These are phyloP conservation scores for Narthecium ossifragum DNA, from an alignment of 106 monocot genomes.

Conservation along the genomic window DNA sequence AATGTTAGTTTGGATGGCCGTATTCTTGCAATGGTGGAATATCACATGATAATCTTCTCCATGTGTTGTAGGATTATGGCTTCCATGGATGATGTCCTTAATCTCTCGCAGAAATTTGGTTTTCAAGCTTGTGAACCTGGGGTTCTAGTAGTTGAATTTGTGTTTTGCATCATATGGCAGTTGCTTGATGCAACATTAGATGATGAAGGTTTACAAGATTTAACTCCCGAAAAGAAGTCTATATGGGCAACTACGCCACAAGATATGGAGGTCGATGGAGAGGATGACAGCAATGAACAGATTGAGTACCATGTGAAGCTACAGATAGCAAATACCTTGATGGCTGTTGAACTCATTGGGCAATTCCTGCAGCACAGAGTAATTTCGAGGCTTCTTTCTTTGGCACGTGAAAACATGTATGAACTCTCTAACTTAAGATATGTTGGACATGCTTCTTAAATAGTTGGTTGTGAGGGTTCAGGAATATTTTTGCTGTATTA, in stretches of 20 bases:
- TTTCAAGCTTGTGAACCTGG: constrained; percentile 62
- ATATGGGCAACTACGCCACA: constrained; percentile 54
- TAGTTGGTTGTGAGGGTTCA: no score
- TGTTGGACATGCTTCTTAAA: background rate
- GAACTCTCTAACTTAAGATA: constrained; percentile 19
- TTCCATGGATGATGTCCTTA: constrained; percentile 60
- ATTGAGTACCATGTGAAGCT: constrained; percentile 50
- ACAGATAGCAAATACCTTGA: constrained; percentile 31
- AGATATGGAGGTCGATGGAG: constrained; percentile 48
- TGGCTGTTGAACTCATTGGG: constrained; percentile 47
- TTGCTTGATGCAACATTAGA: constrained; percentile 80
- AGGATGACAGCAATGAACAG: constrained; percentile 28
- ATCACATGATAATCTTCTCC: background rate
- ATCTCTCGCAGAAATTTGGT: constrained; percentile 72
- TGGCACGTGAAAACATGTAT: constrained; percentile 95
- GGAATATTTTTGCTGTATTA: no score
- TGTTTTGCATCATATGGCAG: constrained; percentile 74
- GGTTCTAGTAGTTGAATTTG: constrained; percentile 54
- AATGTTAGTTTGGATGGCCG: background rate
- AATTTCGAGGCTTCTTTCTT: constrained; percentile 65
- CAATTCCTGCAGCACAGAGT: constrained; percentile 46
- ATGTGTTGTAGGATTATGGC: constrained; percentile 49
- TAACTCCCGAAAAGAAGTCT: constrained; percentile 52
- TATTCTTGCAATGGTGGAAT: background rate
- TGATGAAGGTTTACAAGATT: constrained; percentile 79